Evolutionary conservation across 441 rosid species (phyloP).

Genomic region (Populus trichocarpa): DNA sequence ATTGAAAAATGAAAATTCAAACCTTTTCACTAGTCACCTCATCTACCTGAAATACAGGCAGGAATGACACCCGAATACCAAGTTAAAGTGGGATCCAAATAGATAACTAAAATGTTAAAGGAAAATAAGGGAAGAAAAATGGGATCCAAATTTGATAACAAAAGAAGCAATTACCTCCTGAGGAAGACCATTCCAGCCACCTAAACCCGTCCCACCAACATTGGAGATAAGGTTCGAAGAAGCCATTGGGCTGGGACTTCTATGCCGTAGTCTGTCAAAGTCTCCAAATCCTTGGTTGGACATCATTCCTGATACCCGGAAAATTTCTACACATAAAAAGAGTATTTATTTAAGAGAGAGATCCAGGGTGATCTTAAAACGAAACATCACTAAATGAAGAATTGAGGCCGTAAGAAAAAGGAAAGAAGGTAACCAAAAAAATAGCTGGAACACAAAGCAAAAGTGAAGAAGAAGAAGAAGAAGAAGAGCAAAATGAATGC

Average conservation of each 20-base stretch:
- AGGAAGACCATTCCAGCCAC: conserved; percentile 75
- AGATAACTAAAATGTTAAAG: too few relatives aligned
- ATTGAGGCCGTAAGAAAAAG: background rate
- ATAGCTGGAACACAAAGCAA: background rate
- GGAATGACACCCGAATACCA: background rate
- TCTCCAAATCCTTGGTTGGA: conserved; percentile 84
- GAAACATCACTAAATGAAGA: background rate
- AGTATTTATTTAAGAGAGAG: conserved; percentile 9
- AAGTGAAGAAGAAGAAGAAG: background rate
- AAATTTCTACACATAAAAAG: conserved; percentile 55
- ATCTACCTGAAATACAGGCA: background rate
- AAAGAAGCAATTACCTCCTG: conserved; percentile 52
- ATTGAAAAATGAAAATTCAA: background rate
- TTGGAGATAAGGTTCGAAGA: conserved; percentile 79
- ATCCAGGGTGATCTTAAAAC: background rate
- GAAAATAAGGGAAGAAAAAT: background rate
- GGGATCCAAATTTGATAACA: background rate
- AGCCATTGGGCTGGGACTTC: conserved; percentile 99
- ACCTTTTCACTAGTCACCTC: background rate
- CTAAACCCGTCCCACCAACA: conserved; percentile 56
- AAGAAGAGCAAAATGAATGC: background rate
- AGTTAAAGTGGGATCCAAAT: background rate
- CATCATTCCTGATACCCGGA: conserved; percentile 79
- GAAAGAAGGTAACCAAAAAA: background rate
- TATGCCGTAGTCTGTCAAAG: conserved; percentile 75